phyloP scores from a whole-genome alignment of 1,139 yeast genomes.

The Pichia sp. region DNA sequence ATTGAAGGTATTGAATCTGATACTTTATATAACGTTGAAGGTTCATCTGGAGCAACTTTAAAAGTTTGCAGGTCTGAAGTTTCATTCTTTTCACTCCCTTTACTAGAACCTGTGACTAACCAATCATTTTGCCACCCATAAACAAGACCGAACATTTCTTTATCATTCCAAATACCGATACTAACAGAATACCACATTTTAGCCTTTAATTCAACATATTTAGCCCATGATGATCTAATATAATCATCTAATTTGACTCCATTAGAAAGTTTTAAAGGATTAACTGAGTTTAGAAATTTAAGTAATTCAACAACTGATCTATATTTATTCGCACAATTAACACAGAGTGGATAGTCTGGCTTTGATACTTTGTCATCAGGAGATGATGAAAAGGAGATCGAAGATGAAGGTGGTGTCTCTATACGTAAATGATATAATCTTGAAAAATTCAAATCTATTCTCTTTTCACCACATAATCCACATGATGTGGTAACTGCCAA shows the following conservation, averaged over 20 bases:
- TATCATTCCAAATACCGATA: constrained; percentile 54
- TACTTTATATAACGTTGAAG: neutral
- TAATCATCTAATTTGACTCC: constrained; percentile 15
- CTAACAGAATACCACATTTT: constrained; percentile 74
- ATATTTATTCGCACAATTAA: constrained; percentile 70
- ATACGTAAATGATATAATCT: constrained; percentile 63
- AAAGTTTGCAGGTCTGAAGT: neutral
- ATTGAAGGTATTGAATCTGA: neutral
- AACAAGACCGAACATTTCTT: constrained; percentile 24
- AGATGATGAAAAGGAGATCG: neutral
- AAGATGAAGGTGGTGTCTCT: constrained; percentile 13
- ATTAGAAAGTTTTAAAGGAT: constrained; percentile 8
- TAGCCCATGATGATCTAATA: constrained; percentile 48
- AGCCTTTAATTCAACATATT: constrained; percentile 47
- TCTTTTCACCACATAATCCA: constrained; percentile 72
- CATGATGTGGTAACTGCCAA: constrained; percentile 73
- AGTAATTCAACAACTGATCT: constrained; percentile 81
- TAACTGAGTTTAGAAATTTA: constrained; percentile 55
- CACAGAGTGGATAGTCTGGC: constrained; percentile 66
- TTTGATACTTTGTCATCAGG: constrained; percentile 26
- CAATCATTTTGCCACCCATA: constrained; percentile 28
- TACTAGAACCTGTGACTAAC: constrained; percentile 7
- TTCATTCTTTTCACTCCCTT: neutral
- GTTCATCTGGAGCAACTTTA: neutral
- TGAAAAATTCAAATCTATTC: constrained; percentile 66